Percentiles rank a stretch among this genome's conserved stretches.
Conservation (phyloP, 2,329 filamentous ascomycete genomes). For the Xylariaceae sp. region DNA sequence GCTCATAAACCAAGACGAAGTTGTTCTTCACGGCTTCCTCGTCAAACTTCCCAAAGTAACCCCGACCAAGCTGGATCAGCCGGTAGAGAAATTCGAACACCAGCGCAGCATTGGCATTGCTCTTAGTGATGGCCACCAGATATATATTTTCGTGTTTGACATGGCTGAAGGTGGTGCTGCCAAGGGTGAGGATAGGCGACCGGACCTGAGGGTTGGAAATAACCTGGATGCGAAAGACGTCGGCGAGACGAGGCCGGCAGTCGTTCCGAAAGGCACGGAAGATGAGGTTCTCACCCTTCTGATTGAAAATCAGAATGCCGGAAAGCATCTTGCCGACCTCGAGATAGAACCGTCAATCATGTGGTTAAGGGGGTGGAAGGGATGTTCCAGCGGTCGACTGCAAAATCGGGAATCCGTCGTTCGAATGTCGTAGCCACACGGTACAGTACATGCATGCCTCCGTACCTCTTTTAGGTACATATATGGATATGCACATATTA, state of each 20-base stretch:
- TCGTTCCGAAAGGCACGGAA: slow-evolving; percentile 99
- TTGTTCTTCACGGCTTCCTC: slow-evolving; percentile 99
- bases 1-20: slow-evolving; percentile 97
- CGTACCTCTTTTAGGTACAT: too few species aligned
- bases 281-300: slow-evolving; percentile 99
- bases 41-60: slow-evolving; percentile 98
- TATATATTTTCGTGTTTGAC: slow-evolving; percentile 99
- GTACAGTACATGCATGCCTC: neutral
- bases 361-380: neutral
- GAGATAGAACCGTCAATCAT: slow-evolving; percentile 8
- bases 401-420: neutral
- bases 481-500: too few species aligned
- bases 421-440: neutral
- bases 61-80: slow-evolving; percentile 84
- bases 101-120: slow-evolving; percentile 96
- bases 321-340: slow-evolving; percentile 75
- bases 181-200: slow-evolving; percentile 94
- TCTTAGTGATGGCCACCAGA: slow-evolving; percentile 95
- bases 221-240: slow-evolving; percentile 99
- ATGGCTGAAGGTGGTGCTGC: slow-evolving; percentile 98
- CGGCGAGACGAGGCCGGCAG: slow-evolving; percentile 93
- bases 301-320: slow-evolving; percentile 97
- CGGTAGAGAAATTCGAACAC: slow-evolving; percentile 98
- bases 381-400: neutral
- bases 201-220: slow-evolving; percentile 98